These are phyloP conservation scores for Ogataea methanolica DNA, from an alignment of 805 yeast genomes.

Conservation along the genomic window DNA sequence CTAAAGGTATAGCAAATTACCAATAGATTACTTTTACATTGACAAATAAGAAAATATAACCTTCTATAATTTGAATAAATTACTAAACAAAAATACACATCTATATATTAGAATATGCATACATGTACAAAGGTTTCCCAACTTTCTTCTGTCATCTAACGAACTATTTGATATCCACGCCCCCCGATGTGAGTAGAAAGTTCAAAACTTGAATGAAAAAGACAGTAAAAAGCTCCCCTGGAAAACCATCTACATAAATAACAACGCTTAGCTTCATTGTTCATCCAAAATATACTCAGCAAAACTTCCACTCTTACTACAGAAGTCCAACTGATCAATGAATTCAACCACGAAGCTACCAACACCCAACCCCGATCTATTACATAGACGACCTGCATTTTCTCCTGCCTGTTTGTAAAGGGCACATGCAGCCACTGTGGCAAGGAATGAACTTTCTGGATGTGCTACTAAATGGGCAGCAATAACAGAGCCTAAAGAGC, in stretches of 20 bases:
- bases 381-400: constrained; percentile 37
- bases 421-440: constrained; percentile 50
- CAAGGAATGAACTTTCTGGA: constrained; percentile 35
- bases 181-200: no score
- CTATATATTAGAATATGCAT: no score
- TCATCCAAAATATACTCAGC: not conserved
- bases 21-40: not conserved
- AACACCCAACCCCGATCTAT: constrained; percentile 34
- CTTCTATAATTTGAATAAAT: no score
- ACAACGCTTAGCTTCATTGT: no score
- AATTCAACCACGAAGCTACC: constrained; percentile 49
- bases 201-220: no score
- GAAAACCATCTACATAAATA: no score
- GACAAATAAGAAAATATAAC: no score
- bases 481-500: constrained; percentile 72
- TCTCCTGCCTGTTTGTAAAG: constrained; percentile 61
- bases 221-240: no score
- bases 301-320: constrained; percentile 1
- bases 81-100: no score
- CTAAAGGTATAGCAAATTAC: not conserved
- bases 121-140: no score
- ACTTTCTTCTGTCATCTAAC: no score
- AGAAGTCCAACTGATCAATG: constrained; percentile 36
- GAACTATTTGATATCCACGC: no score
- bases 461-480: constrained; percentile 51